Conservation (phyloP, 1,139 yeast species). For the Diutina rugosa region DNA sequence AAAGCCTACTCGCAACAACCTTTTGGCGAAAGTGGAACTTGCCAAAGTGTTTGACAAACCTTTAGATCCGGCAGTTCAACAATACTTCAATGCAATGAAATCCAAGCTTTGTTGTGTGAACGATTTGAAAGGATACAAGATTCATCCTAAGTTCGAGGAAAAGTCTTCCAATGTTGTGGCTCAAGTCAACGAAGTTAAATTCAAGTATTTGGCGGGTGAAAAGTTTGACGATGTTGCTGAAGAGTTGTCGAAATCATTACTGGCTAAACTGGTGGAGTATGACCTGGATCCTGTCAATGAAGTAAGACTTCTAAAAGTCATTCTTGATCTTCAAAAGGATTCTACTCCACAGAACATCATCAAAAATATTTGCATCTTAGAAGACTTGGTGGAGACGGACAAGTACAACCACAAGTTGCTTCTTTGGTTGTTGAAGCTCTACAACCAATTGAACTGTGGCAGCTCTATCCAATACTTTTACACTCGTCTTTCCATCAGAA, state of each 20-base stretch:
- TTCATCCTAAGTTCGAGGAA: background rate
- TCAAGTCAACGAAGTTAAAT: background rate
- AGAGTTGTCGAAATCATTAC: background rate
- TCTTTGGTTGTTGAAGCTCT: conserved; percentile 59
- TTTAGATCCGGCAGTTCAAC: conserved; percentile 14
- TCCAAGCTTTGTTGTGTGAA: conserved; percentile 47
- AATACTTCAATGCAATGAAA: conserved; percentile 32
- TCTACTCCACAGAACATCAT: conserved; percentile 7
- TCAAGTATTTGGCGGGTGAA: background rate
- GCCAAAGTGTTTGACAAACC: conserved; percentile 11
- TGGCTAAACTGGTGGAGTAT: background rate
- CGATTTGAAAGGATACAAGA: conserved; percentile 23
- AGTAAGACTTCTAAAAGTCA: background rate
- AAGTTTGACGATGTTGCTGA: background rate
- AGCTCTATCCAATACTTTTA: conserved; percentile 38
- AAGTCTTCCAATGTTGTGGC: background rate
- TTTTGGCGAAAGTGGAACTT: conserved; percentile 40
- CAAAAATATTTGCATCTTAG: conserved; percentile 29
- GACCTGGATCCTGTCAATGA: conserved; percentile 1
- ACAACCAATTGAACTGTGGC: conserved; percentile 45
- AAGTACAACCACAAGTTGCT: conserved; percentile 53
- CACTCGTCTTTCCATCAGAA: conserved; percentile 48
- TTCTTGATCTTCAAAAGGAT: conserved; percentile 3
- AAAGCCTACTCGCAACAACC: conserved; percentile 37
- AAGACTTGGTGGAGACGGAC: conserved; percentile 35